Evolutionary conservation across 2,329 filamentous ascomycete genomes (phyloP).

Genomic region (Aschersonia sp.): DNA sequence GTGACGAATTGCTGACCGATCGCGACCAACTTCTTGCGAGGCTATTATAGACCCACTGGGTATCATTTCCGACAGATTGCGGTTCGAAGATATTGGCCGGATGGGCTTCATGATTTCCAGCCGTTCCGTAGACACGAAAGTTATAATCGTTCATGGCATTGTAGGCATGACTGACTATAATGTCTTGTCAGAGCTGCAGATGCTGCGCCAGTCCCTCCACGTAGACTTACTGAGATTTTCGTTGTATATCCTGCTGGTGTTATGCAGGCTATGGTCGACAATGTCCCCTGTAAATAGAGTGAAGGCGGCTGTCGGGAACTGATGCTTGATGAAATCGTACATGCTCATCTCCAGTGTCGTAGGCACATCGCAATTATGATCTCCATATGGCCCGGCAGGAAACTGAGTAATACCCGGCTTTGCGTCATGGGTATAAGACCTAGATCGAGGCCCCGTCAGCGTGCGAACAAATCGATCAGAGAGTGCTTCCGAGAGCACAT

Average conservation of each 20-base stretch:
- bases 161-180: constrained; percentile 29
- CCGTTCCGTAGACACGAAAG: constrained; percentile 33
- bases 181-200: not conserved
- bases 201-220: not conserved
- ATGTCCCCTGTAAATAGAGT: constrained; percentile 45
- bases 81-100: constrained; percentile 37
- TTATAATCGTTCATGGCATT: constrained; percentile 26
- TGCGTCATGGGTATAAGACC: constrained; percentile 29
- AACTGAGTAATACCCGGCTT: constrained; percentile 26
- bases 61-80: constrained; percentile 19
- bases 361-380: constrained; percentile 37
- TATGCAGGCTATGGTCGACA: constrained; percentile 34
- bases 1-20: constrained; percentile 25
- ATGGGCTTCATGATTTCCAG: constrained; percentile 42
- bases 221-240: constrained; percentile 11
- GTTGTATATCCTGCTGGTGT: constrained; percentile 21
- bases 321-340: constrained; percentile 31
- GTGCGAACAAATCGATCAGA: not conserved
- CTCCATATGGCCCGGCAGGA: constrained; percentile 35
- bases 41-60: constrained; percentile 38
- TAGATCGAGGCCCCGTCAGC: constrained; percentile 21
- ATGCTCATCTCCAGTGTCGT: constrained; percentile 36
- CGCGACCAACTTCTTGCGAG: constrained; percentile 29
- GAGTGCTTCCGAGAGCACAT: not conserved
- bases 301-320: constrained; percentile 32